Percentiles rank a stretch among this genome's conserved stretches.
Conservation (phyloP, 306 rosid genomes). For the Vicia sativa region DNA sequence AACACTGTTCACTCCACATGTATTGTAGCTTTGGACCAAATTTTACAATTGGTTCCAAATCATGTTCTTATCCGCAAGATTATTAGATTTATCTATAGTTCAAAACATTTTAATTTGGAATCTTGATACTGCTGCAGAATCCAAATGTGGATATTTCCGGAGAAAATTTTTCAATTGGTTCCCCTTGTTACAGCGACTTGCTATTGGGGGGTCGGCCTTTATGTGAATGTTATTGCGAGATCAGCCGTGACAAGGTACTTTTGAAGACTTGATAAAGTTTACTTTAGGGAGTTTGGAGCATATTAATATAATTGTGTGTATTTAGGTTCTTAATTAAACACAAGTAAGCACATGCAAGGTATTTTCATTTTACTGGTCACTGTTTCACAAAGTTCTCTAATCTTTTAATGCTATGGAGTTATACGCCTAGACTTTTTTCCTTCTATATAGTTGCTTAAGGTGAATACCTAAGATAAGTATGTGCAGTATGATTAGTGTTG, state of each 20-base stretch:
- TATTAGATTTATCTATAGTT: constrained; percentile 1
- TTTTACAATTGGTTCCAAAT: no score
- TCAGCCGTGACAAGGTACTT: constrained; percentile 71
- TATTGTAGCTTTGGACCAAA: not conserved
- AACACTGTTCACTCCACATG: not conserved
- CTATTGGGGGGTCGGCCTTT: constrained; percentile 60
- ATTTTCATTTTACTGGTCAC: constrained; percentile 10
- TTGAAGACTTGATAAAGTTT: not conserved
- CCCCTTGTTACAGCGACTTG: constrained; percentile 57
- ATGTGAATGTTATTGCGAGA: constrained; percentile 65
- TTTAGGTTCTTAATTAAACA: constrained; percentile 7
- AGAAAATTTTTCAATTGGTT: constrained; percentile 57
- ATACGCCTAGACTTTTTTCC: not conserved
- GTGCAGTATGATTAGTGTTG: constrained; percentile 60
- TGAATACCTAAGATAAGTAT: constrained; percentile 45
- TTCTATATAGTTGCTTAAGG: constrained; percentile 33
- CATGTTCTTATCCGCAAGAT: not conserved
- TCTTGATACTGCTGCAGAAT: constrained; percentile 55
- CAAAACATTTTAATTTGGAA: constrained; percentile 9
- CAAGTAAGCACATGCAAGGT: constrained; percentile 2
- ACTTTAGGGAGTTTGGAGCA: not conserved
- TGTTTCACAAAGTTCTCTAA: constrained; percentile 17
- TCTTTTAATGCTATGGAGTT: not conserved
- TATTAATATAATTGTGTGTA: constrained; percentile 12
- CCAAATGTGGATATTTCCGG: constrained; percentile 36